phyloP scores from a whole-genome alignment of 1,139 yeast species.

The Magnusiomyces clavatus region DNA sequence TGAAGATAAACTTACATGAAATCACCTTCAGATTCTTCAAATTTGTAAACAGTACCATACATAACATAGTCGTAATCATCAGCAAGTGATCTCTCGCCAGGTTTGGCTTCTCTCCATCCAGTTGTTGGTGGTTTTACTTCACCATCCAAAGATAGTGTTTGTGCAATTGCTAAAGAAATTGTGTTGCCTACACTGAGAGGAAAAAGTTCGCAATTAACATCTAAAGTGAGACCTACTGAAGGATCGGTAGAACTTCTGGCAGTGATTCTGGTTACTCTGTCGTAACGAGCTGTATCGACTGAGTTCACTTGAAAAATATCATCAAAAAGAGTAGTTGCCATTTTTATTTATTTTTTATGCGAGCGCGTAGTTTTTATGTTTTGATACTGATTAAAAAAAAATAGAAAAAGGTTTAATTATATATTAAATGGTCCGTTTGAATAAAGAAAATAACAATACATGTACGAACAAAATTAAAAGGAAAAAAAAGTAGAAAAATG shows the following conservation, averaged over 20 bases:
- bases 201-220: conserved; percentile 86
- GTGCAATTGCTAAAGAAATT: conserved; percentile 81
- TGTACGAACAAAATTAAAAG: no score
- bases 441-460: neutral
- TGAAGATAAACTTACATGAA: conserved; percentile 31
- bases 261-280: conserved; percentile 83
- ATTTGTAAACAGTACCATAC: conserved; percentile 97
- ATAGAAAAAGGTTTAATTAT: neutral
- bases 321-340: conserved; percentile 85
- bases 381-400: neutral
- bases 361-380: neutral
- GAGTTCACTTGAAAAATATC: conserved; percentile 85
- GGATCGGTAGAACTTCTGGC: conserved; percentile 80
- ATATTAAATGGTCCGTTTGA: no score
- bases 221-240: conserved; percentile 80
- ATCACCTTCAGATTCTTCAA: conserved; percentile 76
- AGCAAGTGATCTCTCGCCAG: conserved; percentile 77
- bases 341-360: conserved; percentile 22
- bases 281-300: conserved; percentile 84
- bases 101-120: conserved; percentile 82
- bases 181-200: conserved; percentile 76
- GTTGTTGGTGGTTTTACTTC: conserved; percentile 50
- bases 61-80: conserved; percentile 97
- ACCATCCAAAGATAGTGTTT: conserved; percentile 56
- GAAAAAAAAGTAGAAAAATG: no score